Evolutionary conservation across 805 yeast genomes (phyloP).

Genomic region (Myxozyma nipponensis): DNA sequence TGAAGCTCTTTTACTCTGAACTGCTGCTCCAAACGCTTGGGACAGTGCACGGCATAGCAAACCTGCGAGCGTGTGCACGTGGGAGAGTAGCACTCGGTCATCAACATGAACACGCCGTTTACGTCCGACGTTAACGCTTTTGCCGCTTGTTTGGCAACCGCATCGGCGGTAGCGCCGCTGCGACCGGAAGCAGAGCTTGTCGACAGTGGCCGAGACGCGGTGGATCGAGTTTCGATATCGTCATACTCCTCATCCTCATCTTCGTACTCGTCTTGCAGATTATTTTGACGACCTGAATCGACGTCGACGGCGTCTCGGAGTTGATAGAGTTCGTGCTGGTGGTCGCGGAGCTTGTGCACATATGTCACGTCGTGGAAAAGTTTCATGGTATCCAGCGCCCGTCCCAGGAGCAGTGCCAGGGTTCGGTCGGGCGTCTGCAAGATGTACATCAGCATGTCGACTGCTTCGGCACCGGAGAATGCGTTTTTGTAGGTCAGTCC

Average conservation of each 20-base stretch:
- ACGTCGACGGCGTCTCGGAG: slow-evolving; percentile 41
- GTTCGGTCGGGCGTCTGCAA: slow-evolving; percentile 88
- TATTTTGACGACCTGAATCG: slow-evolving; percentile 16
- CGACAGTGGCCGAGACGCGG: neutral
- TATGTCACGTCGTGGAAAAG: slow-evolving; percentile 93
- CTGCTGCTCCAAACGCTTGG: slow-evolving; percentile 91
- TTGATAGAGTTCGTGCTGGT: slow-evolving; percentile 80
- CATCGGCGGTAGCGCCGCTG: slow-evolving; percentile 1
- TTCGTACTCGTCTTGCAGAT: slow-evolving; percentile 24
- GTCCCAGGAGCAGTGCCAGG: slow-evolving; percentile 79
- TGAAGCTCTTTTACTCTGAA: slow-evolving; percentile 61
- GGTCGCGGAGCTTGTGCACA: slow-evolving; percentile 88
- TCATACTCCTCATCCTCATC: slow-evolving; percentile 11
- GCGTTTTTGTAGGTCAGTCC: slow-evolving; percentile 90
- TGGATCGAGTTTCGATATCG: neutral
- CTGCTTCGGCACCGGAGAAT: slow-evolving; percentile 91
- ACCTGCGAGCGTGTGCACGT: slow-evolving; percentile 85
- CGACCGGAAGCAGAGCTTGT: slow-evolving; percentile 6
- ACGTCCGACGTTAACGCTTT: slow-evolving; percentile 30
- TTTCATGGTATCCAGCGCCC: slow-evolving; percentile 91
- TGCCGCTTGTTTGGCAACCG: slow-evolving; percentile 8
- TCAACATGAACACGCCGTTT: slow-evolving; percentile 86
- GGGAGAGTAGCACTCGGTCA: slow-evolving; percentile 95
- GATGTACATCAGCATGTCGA: slow-evolving; percentile 80
- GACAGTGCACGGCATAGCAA: slow-evolving; percentile 95